phyloP scores from a whole-genome alignment of 2,329 filamentous ascomycete species.

The Aspergillus tamarii region DNA sequence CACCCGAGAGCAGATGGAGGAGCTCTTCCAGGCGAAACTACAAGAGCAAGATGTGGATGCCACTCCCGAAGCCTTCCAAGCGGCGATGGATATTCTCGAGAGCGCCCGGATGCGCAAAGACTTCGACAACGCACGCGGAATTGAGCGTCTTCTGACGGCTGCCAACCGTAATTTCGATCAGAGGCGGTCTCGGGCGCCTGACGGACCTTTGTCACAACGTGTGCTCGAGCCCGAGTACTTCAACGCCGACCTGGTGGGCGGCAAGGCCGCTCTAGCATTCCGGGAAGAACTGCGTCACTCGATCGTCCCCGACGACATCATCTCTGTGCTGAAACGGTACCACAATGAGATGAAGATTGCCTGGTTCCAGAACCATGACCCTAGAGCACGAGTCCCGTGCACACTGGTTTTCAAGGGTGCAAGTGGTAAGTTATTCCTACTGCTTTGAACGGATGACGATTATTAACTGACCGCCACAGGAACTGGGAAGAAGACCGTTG shows the following conservation, averaged over 20 bases:
- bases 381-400: slow-evolving; percentile 15
- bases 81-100: slow-evolving; percentile 21
- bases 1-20: slow-evolving; percentile 17
- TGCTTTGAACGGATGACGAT: not conserved
- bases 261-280: slow-evolving; percentile 13
- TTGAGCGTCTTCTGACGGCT: slow-evolving; percentile 22
- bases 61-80: slow-evolving; percentile 22
- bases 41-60: slow-evolving; percentile 19
- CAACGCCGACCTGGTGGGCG: slow-evolving; percentile 12
- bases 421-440: slow-evolving; percentile 11
- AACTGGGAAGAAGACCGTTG: slow-evolving; percentile 21
- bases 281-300: slow-evolving; percentile 22
- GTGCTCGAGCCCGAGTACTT: slow-evolving; percentile 22
- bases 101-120: slow-evolving; percentile 22
- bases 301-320: slow-evolving; percentile 24
- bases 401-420: slow-evolving; percentile 27
- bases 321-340: slow-evolving; percentile 22
- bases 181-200: slow-evolving; percentile 3
- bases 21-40: slow-evolving; percentile 22
- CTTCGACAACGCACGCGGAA: slow-evolving; percentile 23
- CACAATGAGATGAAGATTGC: slow-evolving; percentile 24
- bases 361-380: slow-evolving; percentile 22
- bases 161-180: slow-evolving; percentile 22
- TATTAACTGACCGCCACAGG: slow-evolving; percentile 5
- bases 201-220: slow-evolving; percentile 5